Evolutionary conservation across 2,329 filamentous ascomycete species (phyloP).

Genomic region (Cryphonectria carpinicola): DNA sequence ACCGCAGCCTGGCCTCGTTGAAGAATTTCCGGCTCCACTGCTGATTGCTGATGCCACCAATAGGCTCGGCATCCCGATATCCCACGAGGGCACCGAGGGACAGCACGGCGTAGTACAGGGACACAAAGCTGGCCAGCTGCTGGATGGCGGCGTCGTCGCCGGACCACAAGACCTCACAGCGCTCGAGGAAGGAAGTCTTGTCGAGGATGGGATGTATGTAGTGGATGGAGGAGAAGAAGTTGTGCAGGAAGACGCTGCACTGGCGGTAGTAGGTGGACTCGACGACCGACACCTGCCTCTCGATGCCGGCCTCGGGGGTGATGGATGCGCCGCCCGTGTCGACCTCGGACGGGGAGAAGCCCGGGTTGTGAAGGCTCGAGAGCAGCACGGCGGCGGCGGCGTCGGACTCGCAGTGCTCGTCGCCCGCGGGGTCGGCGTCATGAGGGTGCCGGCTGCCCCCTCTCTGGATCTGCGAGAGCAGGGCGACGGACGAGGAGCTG

Average conservation of each 20-base stretch:
- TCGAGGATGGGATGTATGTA: conserved; percentile 40
- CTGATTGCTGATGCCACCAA: conserved; percentile 48
- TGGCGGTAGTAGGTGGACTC: conserved; percentile 44
- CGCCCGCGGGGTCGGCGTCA: conserved; percentile 11
- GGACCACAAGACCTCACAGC: conserved; percentile 49
- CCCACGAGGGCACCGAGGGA: conserved; percentile 51
- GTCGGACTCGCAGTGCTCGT: conserved; percentile 30
- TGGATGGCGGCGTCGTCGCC: conserved; percentile 31
- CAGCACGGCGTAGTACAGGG: conserved; percentile 51
- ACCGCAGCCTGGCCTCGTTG: conserved; percentile 43
- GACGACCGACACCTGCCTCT: conserved; percentile 18
- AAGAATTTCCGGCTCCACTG: conserved; percentile 53
- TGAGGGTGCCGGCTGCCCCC: conserved; percentile 32
- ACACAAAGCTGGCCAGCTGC: conserved; percentile 45
- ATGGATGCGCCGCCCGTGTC: conserved; percentile 16
- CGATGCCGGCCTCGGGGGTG: conserved; percentile 4
- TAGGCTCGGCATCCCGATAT: conserved; percentile 46
- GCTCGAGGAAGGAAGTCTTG: conserved; percentile 46
- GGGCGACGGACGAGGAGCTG: conserved; percentile 49
- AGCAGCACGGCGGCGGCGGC: conserved; percentile 43
- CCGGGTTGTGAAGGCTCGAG: conserved; percentile 50
- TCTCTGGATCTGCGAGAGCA: conserved; percentile 46
- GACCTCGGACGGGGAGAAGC: conserved; percentile 41
- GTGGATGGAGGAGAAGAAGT: conserved; percentile 53
- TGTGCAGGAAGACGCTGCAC: conserved; percentile 49